Percentiles rank a stretch among this genome's conserved stretches.
Evolutionary conservation across 345 rosid species (phyloP).

Genomic region (Populus nigra): DNA sequence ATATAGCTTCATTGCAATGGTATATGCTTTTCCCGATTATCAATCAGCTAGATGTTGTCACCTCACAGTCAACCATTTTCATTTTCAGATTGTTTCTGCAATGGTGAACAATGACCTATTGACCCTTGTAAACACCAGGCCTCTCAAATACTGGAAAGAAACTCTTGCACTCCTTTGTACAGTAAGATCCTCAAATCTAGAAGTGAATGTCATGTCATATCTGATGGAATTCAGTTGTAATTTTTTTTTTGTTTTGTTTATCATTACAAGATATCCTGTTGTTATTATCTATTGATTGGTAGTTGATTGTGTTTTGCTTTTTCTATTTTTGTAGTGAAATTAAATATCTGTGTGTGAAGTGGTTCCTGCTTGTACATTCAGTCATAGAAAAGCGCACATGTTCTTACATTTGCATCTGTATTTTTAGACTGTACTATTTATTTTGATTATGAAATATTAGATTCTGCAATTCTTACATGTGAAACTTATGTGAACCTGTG

Average conservation of each 20-base stretch:
- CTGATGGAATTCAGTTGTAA: not conserved
- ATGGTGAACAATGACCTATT: slow-evolving; percentile 90
- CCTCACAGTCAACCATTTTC: slow-evolving; percentile 2
- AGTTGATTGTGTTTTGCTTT: not conserved
- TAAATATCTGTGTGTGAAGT: not conserved
- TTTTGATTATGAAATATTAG: not conserved
- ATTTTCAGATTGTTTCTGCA: slow-evolving; percentile 78
- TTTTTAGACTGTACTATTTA: not conserved
- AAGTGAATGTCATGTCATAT: not conserved
- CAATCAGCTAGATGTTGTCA: not conserved
- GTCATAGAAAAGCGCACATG: not conserved
- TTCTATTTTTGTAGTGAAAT: not conserved
- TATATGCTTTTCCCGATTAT: not conserved
- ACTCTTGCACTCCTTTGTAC: slow-evolving; percentile 91
- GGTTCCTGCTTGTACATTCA: not conserved
- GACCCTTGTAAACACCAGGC: slow-evolving; percentile 71
- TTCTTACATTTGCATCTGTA: not conserved
- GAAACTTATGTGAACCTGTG: not conserved
- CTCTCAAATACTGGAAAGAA: slow-evolving; percentile 91
- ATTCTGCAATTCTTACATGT: not conserved
- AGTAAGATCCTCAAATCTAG: slow-evolving; percentile 46
- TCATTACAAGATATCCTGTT: not conserved
- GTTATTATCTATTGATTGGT: not conserved
- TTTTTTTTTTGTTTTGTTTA: not conserved
- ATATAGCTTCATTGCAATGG: not conserved